A percentile compares a stretch with the other conserved stretches of the same genome.
These are phyloP conservation scores for Chrysosphaeria jannelii DNA, from an alignment of 2,329 filamentous ascomycete genomes.

Conservation along the genomic window DNA sequence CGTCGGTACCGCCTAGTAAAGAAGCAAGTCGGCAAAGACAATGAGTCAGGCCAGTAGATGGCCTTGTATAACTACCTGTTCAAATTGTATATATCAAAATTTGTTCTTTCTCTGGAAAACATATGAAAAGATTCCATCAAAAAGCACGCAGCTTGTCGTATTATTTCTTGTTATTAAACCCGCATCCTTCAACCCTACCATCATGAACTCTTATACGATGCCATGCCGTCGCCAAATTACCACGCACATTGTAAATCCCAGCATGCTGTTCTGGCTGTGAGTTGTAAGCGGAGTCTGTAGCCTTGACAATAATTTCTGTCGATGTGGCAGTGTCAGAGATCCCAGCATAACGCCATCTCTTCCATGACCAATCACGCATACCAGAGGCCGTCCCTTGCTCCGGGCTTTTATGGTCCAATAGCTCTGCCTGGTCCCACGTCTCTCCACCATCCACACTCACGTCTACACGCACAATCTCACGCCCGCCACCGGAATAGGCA, in stretches of 20 bases:
- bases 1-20: constrained; percentile 5
- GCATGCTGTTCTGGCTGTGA: constrained; percentile 30
- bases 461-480: constrained; percentile 35
- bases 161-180: constrained; percentile 2
- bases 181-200: constrained; percentile 5
- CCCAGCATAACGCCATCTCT: constrained; percentile 21
- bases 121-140: no score
- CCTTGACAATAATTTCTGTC: constrained; percentile 29
- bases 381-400: constrained; percentile 5
- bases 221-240: constrained; percentile 37
- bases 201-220: constrained; percentile 17
- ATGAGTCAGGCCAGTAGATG: no score
- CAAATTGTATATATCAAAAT: no score
- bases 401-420: constrained; percentile 21
- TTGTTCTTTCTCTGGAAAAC: no score
- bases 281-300: constrained; percentile 34
- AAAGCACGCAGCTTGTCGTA: no score
- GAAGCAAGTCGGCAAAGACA: no score
- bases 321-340: constrained; percentile 8
- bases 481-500: constrained; percentile 36
- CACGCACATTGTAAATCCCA: constrained; percentile 30
- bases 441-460: constrained; percentile 30
- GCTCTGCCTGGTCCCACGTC: constrained; percentile 31
- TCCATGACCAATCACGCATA: constrained; percentile 27
- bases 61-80: no score